Percentiles rank a stretch among this genome's conserved stretches.
These are phyloP conservation scores for Rhodofomes roseus DNA, from an alignment of 1,284 basidiomycete genomes.

Conservation along the genomic window DNA sequence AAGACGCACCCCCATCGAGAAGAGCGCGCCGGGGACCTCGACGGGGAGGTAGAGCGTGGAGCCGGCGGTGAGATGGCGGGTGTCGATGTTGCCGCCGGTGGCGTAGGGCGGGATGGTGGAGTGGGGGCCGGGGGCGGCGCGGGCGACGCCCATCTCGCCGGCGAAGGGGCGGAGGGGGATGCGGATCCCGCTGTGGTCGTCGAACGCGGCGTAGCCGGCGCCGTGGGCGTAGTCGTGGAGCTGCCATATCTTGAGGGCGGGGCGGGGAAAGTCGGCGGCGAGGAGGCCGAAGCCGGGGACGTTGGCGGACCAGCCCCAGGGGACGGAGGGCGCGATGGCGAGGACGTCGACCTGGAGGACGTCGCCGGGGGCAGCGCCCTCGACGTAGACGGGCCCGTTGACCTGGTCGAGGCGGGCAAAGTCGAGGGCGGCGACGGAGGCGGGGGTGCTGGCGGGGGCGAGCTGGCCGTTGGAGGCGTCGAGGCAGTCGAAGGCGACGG, in stretches of 20 bases:
- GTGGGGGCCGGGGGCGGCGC: conserved; percentile 44
- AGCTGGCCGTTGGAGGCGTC: conserved; percentile 63
- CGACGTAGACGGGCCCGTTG: conserved; percentile 52
- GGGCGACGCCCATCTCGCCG: conserved; percentile 66
- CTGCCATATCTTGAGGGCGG: conserved; percentile 52
- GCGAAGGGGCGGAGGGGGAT: conserved; percentile 52
- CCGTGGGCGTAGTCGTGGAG: conserved; percentile 25
- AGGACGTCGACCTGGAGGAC: conserved; percentile 39
- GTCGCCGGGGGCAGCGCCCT: conserved; percentile 48
- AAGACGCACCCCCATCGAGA: conserved; percentile 45
- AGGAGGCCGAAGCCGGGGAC: conserved; percentile 59
- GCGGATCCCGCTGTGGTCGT: conserved; percentile 41
- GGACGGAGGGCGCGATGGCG: conserved; percentile 30
- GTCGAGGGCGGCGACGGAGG: conserved; percentile 35
- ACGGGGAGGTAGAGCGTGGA: conserved; percentile 54
- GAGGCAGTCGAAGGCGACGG: conserved; percentile 54
- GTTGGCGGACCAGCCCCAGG: conserved; percentile 60
- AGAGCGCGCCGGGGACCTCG: conserved; percentile 57
- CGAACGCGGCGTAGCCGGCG: conserved; percentile 43
- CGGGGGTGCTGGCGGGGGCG: conserved; percentile 37
- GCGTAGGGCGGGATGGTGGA: conserved; percentile 61
- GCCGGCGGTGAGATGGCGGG: conserved; percentile 48
- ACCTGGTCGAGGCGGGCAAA: conserved; percentile 53
- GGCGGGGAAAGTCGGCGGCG: conserved; percentile 48
- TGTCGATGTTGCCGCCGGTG: conserved; percentile 62